Evolutionary conservation across 2,329 filamentous ascomycete species (phyloP).

Genomic region (Conoideocrella luteorostrata): DNA sequence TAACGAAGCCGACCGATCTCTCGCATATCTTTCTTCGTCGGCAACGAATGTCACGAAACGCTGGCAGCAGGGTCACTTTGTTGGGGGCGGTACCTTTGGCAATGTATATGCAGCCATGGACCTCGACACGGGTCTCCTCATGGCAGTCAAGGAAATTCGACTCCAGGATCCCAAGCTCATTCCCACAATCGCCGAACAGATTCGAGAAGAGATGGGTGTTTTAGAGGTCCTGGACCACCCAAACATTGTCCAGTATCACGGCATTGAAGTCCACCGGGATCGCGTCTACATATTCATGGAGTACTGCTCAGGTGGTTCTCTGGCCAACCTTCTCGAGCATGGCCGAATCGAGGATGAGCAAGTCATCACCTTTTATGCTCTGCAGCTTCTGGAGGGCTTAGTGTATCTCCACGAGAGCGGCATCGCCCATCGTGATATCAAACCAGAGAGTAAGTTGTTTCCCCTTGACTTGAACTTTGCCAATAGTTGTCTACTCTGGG

Average conservation of each 20-base stretch:
- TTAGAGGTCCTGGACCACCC: constrained; percentile 93
- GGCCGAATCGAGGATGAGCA: constrained; percentile 97
- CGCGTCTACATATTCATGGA: constrained; percentile 99
- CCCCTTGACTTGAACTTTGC: background rate
- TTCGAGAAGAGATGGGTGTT: constrained; percentile 95
- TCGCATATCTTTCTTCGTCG: constrained; percentile 88
- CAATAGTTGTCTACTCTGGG: background rate
- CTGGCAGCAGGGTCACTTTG: constrained; percentile 98
- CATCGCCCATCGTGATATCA: constrained; percentile 95
- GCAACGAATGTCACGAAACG: constrained; percentile 92
- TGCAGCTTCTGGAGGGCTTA: constrained; percentile 89
- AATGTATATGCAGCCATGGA: constrained; percentile 98
- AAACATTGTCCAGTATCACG: constrained; percentile 95
- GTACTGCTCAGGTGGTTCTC: constrained; percentile 90
- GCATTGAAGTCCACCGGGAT: constrained; percentile 95
- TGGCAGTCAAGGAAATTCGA: constrained; percentile 98
- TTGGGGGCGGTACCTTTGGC: constrained; percentile 93
- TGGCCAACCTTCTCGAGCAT: constrained; percentile 85
- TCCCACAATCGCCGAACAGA: constrained; percentile 86
- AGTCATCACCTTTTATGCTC: constrained; percentile 91
- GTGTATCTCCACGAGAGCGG: constrained; percentile 87
- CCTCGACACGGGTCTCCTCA: constrained; percentile 87
- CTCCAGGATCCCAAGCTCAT: constrained; percentile 95
- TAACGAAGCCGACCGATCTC: constrained; percentile 90
- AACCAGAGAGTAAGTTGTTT: constrained; percentile 76